Evolutionary conservation across 495 filamentous ascomycete genomes (phyloP), one percentile per base, ranked within the genome.

Genomic region (Hyaloscypha bicolor): DNA sequence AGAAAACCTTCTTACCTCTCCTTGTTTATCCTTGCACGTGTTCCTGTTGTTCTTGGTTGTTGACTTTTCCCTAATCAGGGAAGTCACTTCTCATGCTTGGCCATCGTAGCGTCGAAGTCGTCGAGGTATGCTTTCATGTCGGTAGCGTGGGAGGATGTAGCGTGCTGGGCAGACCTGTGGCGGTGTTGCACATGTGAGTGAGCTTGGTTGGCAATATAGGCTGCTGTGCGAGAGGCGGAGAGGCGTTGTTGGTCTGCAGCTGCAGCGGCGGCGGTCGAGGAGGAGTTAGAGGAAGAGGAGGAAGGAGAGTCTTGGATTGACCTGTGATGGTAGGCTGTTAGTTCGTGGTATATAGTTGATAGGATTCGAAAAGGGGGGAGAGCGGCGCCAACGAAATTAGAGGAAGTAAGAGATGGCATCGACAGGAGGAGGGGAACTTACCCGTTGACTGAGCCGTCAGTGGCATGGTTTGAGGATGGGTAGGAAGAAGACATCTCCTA

Each of bases 51-150:
- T 14, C 42, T 48, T 48, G 42, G 9, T 48, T 48, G 16, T 48
- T 37, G 35, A 16, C 16, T 1, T 19, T 16, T 19, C 42, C 4
- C 11, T 19, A 4, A 48, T 19, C 1, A 19, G 8, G 9, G 1
- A 37, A 37, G 35, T 37, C 12, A 37, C 35, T 37, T 37, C 35
- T 29, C 51, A n/a, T 55, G 8, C 25, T 55, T 21, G 6, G 19
- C 25, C 55, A 58, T 58, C 14, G 55, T 30, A 32, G 55, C 55
- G 29, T 58, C 29, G 55, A 58, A 58, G 21, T 32, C 55, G 16
- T 58, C 55, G 6, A 58, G 14, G 29, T 32, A 58, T 25, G 29
- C 14, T 30, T 58, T 58, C 14, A 32, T 29, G 9, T 58, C 30
- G 29, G 55, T 19, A 9, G 1, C 29, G 29, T 58, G 55, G 16